Base-by-base conservation (phyloP, 768 basidiomycete species). In the Pholiota molesta region DNA sequence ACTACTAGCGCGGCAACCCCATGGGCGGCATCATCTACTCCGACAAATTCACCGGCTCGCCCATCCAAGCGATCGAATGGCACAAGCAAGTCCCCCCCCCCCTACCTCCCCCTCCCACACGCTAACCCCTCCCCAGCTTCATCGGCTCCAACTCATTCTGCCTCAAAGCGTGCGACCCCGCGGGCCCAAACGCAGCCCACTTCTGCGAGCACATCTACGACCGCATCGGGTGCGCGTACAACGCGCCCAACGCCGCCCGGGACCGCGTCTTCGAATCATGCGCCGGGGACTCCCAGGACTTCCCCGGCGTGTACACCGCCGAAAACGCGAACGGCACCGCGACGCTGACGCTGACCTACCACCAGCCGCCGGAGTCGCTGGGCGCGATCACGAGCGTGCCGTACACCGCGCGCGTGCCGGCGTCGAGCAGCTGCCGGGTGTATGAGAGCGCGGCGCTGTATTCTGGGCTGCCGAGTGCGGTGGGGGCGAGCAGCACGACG, bases 191-290 rank as follows among this genome's bases (percentile, higher is more conserved):
- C 66, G 79, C 82, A 0, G 75, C 77, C 4, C 69, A 76, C n/a
- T 82, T 72, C 67, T 93, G 92, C 77, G 77, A 90, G 71, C 87
- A 94, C 79, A 82, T 86, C 62, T 88, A 78, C 62, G 91, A 92
- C 69, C 88, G 87, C 60, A 87, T 92, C 55, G 92, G 93, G 10
- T 88, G 89, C 66, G 68, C 63, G 2, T 92, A 86, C 79, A 94
- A 92, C 71, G 87, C 83, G 17, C 92, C 92, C 16, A 86, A 83
- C 72, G 73, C 77, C 35, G 88, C 89, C 37, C 71, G 80, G 52
- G 77, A 86, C 49, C 83, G 81, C 29, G 77, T 78, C 0, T 94
- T 91, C 75, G 84, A 86, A 61, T 75, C 79, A 8, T 94, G 92
- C 76, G 69, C 82, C 9, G 85, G 86, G 23, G 89, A 91, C 17